A percentile compares a stretch with the other conserved stretches of the same genome.
These are phyloP conservation scores for Carpediemonas membranifera DNA, from an alignment of 78 protist species.

Conservation along the genomic window DNA sequence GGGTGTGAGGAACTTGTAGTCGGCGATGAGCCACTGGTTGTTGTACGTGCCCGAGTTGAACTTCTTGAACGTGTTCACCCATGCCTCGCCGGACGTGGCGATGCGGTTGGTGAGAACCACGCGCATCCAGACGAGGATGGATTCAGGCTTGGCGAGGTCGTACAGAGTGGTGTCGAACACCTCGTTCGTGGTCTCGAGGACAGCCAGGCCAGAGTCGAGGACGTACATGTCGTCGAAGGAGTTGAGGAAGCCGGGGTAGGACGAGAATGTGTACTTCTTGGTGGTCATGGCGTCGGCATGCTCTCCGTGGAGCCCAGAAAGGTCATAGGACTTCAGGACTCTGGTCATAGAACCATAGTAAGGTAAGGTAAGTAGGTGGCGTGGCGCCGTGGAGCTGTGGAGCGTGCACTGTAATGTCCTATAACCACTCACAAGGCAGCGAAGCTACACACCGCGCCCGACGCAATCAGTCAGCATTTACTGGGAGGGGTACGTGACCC, in stretches of 20 bases:
- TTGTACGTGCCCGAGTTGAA: conserved; percentile 64
- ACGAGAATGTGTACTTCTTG: neutral
- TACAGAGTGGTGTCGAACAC: conserved; percentile 33
- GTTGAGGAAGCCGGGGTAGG: conserved; percentile 27
- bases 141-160: conserved; percentile 5
- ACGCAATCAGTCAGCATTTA: no score
- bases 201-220: conserved; percentile 4
- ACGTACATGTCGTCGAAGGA: conserved; percentile 33
- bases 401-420: no score
- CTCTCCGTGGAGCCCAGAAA: no score
- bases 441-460: no score
- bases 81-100: conserved; percentile 32
- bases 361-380: no score
- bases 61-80: conserved; percentile 26
- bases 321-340: conserved; percentile 12
- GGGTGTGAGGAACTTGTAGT: conserved; percentile 43
- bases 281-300: neutral
- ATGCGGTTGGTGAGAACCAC: conserved; percentile 46
- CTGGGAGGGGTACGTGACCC: no score
- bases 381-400: no score
- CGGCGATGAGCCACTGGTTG: conserved; percentile 57
- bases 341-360: conserved; percentile 23
- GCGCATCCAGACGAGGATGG: conserved; percentile 45
- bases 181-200: conserved; percentile 35
- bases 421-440: no score